phyloP scores from a whole-genome alignment of 2,329 filamentous ascomycete species.

The Sporothrix mexicana region DNA sequence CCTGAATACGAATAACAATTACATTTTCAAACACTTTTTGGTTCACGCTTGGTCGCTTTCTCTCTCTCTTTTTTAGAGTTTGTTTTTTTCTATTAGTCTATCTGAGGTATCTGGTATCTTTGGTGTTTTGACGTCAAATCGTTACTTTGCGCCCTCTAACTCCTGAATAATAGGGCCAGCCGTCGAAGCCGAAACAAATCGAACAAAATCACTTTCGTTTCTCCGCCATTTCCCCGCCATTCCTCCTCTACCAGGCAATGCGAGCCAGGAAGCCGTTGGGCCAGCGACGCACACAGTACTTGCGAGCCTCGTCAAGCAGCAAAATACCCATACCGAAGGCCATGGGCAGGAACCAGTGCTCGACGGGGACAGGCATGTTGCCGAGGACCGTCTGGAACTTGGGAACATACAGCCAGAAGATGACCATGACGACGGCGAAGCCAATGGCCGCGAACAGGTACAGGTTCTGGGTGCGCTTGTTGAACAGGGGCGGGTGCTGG shows the following conservation, averaged over 20 bases:
- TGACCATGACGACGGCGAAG: constrained; percentile 71
- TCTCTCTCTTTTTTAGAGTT: not conserved
- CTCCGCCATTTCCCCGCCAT: not conserved
- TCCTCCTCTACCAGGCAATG: constrained; percentile 63
- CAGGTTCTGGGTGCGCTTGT: constrained; percentile 68
- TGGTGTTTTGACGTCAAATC: constrained; percentile 7
- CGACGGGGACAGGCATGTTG: constrained; percentile 69
- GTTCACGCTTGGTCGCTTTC: not conserved
- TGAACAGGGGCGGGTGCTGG: constrained; percentile 72
- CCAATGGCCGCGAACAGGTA: constrained; percentile 73
- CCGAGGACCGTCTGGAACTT: constrained; percentile 64
- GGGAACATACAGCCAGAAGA: constrained; percentile 74
- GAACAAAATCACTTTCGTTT: not conserved
- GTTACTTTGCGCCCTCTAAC: not conserved
- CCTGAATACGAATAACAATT: constrained; percentile 17
- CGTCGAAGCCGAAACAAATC: not conserved
- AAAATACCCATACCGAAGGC: constrained; percentile 71
- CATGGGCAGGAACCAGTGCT: constrained; percentile 78
- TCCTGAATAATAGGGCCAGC: not conserved
- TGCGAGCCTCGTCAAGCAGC: constrained; percentile 69
- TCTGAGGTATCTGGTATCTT: constrained; percentile 3
- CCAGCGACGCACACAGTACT: constrained; percentile 65
- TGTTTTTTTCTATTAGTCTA: not conserved
- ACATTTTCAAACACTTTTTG: not conserved
- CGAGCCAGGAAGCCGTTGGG: constrained; percentile 62